Conservation (phyloP, 2,329 filamentous ascomycete genomes). For the Cadophora sp. region DNA sequence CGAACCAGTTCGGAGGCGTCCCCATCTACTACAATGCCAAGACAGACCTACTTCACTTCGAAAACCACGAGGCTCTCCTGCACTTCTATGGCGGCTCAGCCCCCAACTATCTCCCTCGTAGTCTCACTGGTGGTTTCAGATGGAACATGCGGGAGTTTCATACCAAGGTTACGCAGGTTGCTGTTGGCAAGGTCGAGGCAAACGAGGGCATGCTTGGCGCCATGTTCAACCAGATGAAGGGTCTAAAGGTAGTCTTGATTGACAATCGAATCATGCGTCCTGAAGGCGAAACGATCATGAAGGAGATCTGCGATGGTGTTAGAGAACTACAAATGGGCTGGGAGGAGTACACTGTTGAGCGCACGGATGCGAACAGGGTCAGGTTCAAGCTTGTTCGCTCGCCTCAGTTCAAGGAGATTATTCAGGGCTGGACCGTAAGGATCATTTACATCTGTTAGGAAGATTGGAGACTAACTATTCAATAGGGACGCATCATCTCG, state of each 20-base stretch:
- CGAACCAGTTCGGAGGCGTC: slow-evolving; percentile 9
- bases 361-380: background rate
- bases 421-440: slow-evolving; percentile 6
- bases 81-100: slow-evolving; percentile 16
- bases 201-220: slow-evolving; percentile 14
- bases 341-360: slow-evolving; percentile 12
- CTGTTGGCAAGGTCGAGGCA: slow-evolving; percentile 1
- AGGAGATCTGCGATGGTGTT: slow-evolving; percentile 2
- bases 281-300: background rate
- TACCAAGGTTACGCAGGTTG: slow-evolving; percentile 6
- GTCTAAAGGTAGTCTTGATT: slow-evolving; percentile 3
- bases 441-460: background rate
- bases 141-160: slow-evolving; percentile 11
- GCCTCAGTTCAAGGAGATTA: background rate
- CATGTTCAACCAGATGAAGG: slow-evolving; percentile 18
- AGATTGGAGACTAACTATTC: background rate
- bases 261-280: background rate
- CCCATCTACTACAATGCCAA: slow-evolving; percentile 16
- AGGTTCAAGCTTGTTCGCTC: background rate
- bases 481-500: slow-evolving; percentile 6
- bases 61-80: slow-evolving; percentile 7
- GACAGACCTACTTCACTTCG: slow-evolving; percentile 12
- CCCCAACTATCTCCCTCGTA: slow-evolving; percentile 2
- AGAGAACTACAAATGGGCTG: slow-evolving; percentile 6
- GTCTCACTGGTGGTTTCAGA: background rate